Percentiles rank a stretch among this genome's conserved stretches.
Conservation (phyloP, 139 green algal species). For the Chlamydomonas eustigma region DNA sequence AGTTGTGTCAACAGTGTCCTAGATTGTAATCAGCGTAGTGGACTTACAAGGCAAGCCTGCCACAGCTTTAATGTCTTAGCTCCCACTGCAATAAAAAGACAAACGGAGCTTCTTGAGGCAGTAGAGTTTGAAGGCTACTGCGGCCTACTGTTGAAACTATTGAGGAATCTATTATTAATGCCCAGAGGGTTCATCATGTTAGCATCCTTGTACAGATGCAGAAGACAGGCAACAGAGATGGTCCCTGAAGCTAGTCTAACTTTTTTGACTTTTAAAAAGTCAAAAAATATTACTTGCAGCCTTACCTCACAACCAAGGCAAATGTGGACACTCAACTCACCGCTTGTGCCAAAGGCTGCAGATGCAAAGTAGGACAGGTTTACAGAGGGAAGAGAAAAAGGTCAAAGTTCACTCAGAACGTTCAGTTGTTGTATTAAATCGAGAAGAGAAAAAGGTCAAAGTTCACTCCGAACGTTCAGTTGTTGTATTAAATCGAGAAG, state of each 20-base stretch:
- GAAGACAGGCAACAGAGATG: neutral
- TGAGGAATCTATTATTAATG: neutral
- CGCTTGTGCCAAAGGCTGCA: neutral
- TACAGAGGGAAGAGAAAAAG: neutral
- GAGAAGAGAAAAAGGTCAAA: neutral
- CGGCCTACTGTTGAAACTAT: neutral
- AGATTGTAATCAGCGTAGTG: too few relatives aligned
- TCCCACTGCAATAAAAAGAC: slow-evolving; percentile 20
- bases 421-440: neutral
- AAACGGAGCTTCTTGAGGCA: too few relatives aligned
- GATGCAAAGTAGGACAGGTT: neutral
- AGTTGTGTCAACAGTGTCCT: too few relatives aligned
- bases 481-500: neutral
- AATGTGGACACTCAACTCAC: neutral
- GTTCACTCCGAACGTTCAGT: neutral
- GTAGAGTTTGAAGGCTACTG: neutral
- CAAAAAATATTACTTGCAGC: neutral
- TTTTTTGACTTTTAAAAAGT: neutral
- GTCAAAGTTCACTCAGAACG: neutral
- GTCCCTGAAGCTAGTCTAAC: neutral
- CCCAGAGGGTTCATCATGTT: neutral
- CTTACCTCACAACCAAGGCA: neutral
- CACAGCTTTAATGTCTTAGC: slow-evolving; percentile 36
- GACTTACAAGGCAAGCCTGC: slow-evolving; percentile 21
- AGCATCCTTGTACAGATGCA: neutral